Base-by-base conservation (phyloP, 148 eudicot species). In the Rhododendron kiyosumense region DNA sequence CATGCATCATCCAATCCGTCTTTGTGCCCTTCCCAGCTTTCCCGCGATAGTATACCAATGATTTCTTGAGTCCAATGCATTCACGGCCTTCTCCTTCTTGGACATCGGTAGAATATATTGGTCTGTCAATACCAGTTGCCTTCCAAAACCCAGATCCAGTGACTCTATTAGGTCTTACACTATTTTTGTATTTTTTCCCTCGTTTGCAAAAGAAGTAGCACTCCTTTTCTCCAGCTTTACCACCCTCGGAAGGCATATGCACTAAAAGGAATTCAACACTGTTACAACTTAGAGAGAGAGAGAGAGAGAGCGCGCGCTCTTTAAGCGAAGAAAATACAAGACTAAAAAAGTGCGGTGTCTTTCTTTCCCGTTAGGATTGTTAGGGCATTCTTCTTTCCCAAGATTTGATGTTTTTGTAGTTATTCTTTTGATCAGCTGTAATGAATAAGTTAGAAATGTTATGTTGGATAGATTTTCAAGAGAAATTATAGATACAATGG, bases 1-100 rank as follows among this genome's bases (percentile, higher is more conserved):
- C 99, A 71, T 96, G 99, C 99, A 96, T 94, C 98, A 95, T 95
- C 98, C 98, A 95, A 46, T 95, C 98, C 2, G 98, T 95, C 86
- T 95, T 95, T 52, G 97, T 90, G 61, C 98, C 98, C 89, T 94
- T 95, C 4, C 98, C 97, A 0, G 98, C 98, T 78, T 92, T 90
- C 1, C 98, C 98, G 4, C 93, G 92, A 41, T 95, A 95, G 54
- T 94, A 96, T 0, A 96, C 98, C 18, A 96, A 81, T 0, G 98
- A 96, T 87, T 96, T 96, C 91, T 95, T 95, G 38, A 95, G 91
- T 5, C 98, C 98, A 20, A 95, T 89, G 85, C 95, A 92, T 2
- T 85, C 90, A 9, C 85, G 90, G 48, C 88, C 89, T 78, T 84
- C 36, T 26, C 75, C 36, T 10, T 71, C 38, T 30, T 14, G 76